These are phyloP conservation scores for Tylopilus rubrobrunneus DNA, from an alignment of 768 basidiomycete species.

Conservation along the genomic window DNA sequence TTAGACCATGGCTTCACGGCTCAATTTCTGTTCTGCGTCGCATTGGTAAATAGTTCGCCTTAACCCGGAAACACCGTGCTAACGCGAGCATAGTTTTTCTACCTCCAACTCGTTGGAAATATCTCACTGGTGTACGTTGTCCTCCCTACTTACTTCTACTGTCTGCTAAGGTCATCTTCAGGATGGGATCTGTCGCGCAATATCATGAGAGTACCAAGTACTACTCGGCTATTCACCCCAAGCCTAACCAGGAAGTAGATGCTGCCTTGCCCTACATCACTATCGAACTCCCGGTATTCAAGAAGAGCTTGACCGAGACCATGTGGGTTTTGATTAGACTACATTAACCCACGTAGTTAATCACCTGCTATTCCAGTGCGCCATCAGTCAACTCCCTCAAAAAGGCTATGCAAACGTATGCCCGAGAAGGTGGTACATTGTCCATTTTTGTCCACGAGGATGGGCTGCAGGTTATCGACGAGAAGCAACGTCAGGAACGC, in stretches of 20 bases:
- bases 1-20: slow-evolving; percentile 54
- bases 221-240: slow-evolving; percentile 68
- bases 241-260: slow-evolving; percentile 59
- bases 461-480: slow-evolving; percentile 49
- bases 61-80: slow-evolving; percentile 1
- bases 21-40: slow-evolving; percentile 73
- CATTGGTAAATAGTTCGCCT: slow-evolving; percentile 45
- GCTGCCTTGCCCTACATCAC: slow-evolving; percentile 67
- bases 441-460: slow-evolving; percentile 61
- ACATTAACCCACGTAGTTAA: background rate
- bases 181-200: slow-evolving; percentile 80
- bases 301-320: slow-evolving; percentile 74
- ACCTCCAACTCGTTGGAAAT: slow-evolving; percentile 62
- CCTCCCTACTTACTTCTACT: background rate
- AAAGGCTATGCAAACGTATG: slow-evolving; percentile 60
- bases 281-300: slow-evolving; percentile 84
- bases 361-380: slow-evolving; percentile 36
- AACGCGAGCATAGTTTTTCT: slow-evolving; percentile 55
- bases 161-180: slow-evolving; percentile 21
- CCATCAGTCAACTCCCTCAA: slow-evolving; percentile 73
- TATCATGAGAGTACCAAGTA: slow-evolving; percentile 81
- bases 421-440: slow-evolving; percentile 60
- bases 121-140: slow-evolving; percentile 51
- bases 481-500: slow-evolving; percentile 45
- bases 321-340: slow-evolving; percentile 49